Evolutionary conservation across 202 grass and related monocot genomes (phyloP), one percentile per base, ranked within the genome.

Genomic region (Brachypodium distachyon): DNA sequence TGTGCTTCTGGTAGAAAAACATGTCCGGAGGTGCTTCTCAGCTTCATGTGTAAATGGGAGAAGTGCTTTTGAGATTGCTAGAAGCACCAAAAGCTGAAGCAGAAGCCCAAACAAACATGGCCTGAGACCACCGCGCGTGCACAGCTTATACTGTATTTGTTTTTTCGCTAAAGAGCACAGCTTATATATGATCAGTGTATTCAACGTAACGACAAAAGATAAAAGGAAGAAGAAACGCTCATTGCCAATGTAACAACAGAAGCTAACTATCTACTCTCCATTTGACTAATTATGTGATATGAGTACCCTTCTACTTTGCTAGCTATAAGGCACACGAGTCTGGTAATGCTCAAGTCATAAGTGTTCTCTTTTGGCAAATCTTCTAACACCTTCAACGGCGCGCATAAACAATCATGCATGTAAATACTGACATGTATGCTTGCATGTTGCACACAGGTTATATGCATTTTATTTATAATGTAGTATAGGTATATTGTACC

Each of bases 151-250:
- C n/a, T n/a, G n/a, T n/a, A n/a, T n/a, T n/a, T n/a, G n/a, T n/a
- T n/a, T n/a, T n/a, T n/a, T n/a, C n/a, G n/a, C n/a, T n/a, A n/a
- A n/a, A n/a, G n/a, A n/a, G n/a, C n/a, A n/a, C n/a, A n/a, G n/a
- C n/a, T n/a, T n/a, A n/a, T n/a, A n/a, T n/a, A n/a, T n/a, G n/a
- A 47, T 67, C 14, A 29, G 28, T 47, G 25, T 29, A 18, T 7
- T 46, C 10, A 27, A 28, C 27, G 34, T 69, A 60, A 41, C 73
- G 31, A 70, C 52, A 70, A 87, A 72, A 82, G 1, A 77, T 2
- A 51, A 65, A 55, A 72, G 41, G 13, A 43, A 70, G 14, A 9
- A n/a, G n/a, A n/a, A n/a, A n/a, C n/a, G n/a, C n/a, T n/a, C 61
- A 85, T 81, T 61, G 33, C 12, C 40, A 3, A 47, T 65, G 31